A percentile compares a stretch with the other conserved stretches of the same genome.
These are phyloP conservation scores for Glebionis coronaria DNA, from an alignment of 129 eudicot genomes.

Conservation along the genomic window DNA sequence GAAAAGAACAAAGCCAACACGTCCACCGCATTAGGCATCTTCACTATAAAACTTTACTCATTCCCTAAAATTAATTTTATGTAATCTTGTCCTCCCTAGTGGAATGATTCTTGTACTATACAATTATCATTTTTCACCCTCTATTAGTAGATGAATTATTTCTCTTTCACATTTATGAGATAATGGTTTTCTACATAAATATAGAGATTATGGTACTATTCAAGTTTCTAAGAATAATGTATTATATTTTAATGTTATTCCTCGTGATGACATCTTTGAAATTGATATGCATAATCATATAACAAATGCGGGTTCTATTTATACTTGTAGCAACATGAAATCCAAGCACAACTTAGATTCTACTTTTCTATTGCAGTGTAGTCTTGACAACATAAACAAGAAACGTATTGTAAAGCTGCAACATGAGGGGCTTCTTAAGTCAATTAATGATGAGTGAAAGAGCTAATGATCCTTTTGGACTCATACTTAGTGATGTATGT, in stretches of 20 bases:
- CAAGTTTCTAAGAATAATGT: neutral
- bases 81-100: no score
- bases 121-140: no score
- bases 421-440: neutral
- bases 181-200: neutral
- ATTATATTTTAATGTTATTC: neutral
- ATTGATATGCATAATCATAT: constrained; percentile 2
- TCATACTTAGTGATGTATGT: neutral
- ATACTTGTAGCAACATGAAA: neutral
- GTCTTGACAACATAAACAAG: neutral
- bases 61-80: neutral
- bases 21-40: neutral
- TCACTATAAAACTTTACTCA: neutral
- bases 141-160: neutral
- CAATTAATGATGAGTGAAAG: neutral
- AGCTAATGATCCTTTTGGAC: neutral
- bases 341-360: neutral
- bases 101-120: no score
- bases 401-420: neutral
- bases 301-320: neutral
- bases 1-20: neutral
- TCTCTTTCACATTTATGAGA: neutral
- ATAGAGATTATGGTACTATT: neutral
- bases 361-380: neutral
- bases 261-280: neutral